Conservation (phyloP, 345 rosid species). For the Brassica nigra region DNA sequence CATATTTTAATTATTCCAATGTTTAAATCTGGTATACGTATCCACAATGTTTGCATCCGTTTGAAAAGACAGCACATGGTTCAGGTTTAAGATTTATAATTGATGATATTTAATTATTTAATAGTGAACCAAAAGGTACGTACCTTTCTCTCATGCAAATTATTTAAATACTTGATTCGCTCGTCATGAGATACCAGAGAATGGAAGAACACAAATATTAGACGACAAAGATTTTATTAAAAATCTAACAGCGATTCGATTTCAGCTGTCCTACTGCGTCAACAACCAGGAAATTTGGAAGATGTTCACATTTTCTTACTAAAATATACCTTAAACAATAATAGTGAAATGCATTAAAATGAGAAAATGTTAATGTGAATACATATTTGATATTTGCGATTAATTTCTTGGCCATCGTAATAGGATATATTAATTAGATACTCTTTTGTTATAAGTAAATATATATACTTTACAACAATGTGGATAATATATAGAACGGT, state of each 20-base stretch:
- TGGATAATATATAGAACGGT: neutral
- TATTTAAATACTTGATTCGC: conserved; percentile 9
- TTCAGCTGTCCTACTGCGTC: conserved; percentile 7
- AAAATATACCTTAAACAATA: conserved; percentile 3
- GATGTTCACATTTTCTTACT: neutral
- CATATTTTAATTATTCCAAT: neutral
- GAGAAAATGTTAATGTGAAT: neutral
- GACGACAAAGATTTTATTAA: conserved; percentile 34
- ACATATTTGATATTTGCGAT: neutral
- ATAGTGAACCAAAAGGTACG: neutral
- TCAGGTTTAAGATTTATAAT: conserved; percentile 9
- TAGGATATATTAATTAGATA: neutral
- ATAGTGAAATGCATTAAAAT: neutral
- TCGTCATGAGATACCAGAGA: conserved; percentile 31
- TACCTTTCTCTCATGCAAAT: conserved; percentile 23
- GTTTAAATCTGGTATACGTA: neutral
- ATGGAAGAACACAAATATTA: conserved; percentile 34
- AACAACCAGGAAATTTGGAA: conserved; percentile 31
- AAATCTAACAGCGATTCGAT: conserved; percentile 1
- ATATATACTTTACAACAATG: neutral
- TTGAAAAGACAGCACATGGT: conserved; percentile 27
- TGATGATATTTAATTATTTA: neutral
- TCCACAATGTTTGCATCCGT: neutral
- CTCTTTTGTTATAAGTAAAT: neutral
- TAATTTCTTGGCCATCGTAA: conserved; percentile 6